These are phyloP conservation scores for Posidonia australis DNA, from an alignment of 106 monocot species.

Conservation along the genomic window DNA sequence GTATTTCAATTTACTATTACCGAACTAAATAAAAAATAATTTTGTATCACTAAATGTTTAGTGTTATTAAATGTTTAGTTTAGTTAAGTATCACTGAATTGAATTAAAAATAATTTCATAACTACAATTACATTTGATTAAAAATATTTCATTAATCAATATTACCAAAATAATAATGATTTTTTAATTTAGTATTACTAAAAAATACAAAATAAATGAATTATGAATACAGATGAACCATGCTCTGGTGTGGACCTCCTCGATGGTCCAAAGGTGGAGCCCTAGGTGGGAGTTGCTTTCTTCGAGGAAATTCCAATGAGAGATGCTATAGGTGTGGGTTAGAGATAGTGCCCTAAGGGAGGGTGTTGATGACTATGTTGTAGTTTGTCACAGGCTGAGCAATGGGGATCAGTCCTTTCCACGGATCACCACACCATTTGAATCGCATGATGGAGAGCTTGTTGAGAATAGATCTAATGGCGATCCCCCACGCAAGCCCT, in stretches of 20 bases:
- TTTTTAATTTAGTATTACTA: no score
- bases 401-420: constrained; percentile 5
- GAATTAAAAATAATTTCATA: no score
- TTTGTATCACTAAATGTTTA: no score
- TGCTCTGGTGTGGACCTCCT: constrained; percentile 3
- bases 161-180: no score
- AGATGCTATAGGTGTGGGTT: constrained; percentile 13
- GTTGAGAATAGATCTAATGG: background rate
- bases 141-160: no score
- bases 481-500: background rate
- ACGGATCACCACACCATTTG: constrained; percentile 1
- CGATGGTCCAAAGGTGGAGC: background rate
- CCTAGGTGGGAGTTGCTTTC: constrained; percentile 21
- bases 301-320: constrained; percentile 9
- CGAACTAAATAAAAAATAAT: no score
- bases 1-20: no score
- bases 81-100: no score
- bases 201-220: no score
- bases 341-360: constrained; percentile 17
- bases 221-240: no score
- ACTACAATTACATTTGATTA: no score
- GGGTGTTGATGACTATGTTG: constrained; percentile 23
- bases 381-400: constrained; percentile 18
- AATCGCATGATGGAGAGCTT: background rate
- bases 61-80: no score